phyloP scores from a whole-genome alignment of 2,329 filamentous ascomycete genomes.

The Colletotrichum eremochloae region DNA sequence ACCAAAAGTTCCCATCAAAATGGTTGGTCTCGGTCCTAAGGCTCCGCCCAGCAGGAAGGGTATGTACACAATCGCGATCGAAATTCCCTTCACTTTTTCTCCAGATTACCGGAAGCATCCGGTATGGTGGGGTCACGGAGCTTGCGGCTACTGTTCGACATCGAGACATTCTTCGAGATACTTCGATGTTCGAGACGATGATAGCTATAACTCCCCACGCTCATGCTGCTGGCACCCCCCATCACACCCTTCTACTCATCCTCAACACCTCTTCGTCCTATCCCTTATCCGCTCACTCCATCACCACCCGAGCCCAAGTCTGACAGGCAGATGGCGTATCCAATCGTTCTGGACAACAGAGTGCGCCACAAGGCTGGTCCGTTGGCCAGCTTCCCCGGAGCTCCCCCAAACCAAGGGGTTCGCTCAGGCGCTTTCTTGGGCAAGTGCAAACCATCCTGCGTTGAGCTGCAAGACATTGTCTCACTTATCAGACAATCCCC shows the following conservation, averaged over 20 bases:
- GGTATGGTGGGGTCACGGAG: conserved; percentile 20
- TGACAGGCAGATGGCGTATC: conserved; percentile 9
- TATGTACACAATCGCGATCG: conserved; percentile 59
- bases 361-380: conserved; percentile 36
- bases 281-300: conserved; percentile 24
- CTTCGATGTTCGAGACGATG: conserved; percentile 16
- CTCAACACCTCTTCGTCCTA: conserved; percentile 37
- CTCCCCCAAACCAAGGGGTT: conserved; percentile 34
- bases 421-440: conserved; percentile 33
- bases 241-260: conserved; percentile 32
- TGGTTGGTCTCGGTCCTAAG: conserved; percentile 66
- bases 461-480: conserved; percentile 39
- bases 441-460: conserved; percentile 23
- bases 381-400: conserved; percentile 25
- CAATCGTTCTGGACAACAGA: conserved; percentile 9
- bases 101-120: not conserved
- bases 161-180: conserved; percentile 28
- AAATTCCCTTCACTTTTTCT: conserved; percentile 29
- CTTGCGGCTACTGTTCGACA: not conserved
- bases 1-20: conserved; percentile 51
- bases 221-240: conserved; percentile 14
- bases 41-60: conserved; percentile 73
- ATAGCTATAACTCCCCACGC: conserved; percentile 19
- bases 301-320: not conserved
- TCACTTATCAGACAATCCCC: conserved; percentile 39